These are phyloP conservation scores for Rosa lucieae DNA, from an alignment of 306 rosid species.

Conservation along the genomic window DNA sequence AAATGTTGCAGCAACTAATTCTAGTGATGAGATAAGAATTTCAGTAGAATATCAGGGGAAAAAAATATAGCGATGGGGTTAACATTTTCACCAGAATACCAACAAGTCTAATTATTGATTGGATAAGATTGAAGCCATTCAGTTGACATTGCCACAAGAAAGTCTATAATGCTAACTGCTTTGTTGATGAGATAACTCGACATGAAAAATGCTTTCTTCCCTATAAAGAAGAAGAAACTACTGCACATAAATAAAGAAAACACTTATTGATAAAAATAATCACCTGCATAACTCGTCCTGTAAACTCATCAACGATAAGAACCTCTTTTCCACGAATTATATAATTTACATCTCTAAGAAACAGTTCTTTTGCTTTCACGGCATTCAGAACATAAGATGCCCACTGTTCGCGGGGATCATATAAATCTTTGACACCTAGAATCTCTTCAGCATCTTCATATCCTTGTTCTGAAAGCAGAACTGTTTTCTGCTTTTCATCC, in stretches of 20 bases:
- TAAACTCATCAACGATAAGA: constrained; percentile 93
- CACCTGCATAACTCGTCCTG: constrained; percentile 99
- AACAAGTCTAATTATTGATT: background rate
- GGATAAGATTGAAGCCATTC: background rate
- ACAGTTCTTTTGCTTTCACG: constrained; percentile 89
- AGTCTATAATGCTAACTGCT: background rate
- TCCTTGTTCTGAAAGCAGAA: constrained; percentile 89
- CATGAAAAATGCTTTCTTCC: background rate
- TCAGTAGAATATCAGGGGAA: background rate
- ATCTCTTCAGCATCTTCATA: constrained; percentile 98
- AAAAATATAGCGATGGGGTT: background rate
- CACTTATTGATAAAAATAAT: constrained; percentile 7
- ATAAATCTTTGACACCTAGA: constrained; percentile 81
- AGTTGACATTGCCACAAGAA: background rate
- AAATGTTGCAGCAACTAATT: constrained; percentile 7
- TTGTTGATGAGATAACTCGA: background rate
- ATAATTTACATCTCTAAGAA: constrained; percentile 91
- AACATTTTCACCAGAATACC: background rate
- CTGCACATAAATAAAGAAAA: background rate
- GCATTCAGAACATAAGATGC: constrained; percentile 92
- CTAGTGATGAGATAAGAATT: background rate
- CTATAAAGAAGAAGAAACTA: background rate
- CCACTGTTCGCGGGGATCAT: constrained; percentile 99
- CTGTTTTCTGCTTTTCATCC: constrained; percentile 89
- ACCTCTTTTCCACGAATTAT: constrained; percentile 92